Evolutionary conservation across 2,329 filamentous ascomycete species (phyloP), one percentile per base, ranked within the genome.

Genomic region (Epichloe glyceriae): DNA sequence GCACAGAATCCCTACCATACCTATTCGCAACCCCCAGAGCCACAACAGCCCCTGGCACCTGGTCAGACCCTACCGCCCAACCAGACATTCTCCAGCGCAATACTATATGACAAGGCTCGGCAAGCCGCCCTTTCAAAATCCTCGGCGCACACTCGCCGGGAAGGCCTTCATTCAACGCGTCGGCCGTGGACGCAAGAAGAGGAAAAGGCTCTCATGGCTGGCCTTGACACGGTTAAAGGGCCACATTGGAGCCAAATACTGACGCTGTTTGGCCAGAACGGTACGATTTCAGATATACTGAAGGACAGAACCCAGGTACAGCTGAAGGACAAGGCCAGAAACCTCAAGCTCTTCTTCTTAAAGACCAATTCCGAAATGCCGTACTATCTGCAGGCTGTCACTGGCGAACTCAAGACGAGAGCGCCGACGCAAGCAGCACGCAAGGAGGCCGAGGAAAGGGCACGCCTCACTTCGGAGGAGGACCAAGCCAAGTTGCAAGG

Each of bases 181-280:
- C 79, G 89, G 30, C 88, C 89, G 0, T 95, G 89, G 89, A 88
- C 85, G 0, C 82, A 85, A 4, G 87, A 93, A 55, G 89, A 95
- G 67, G 89, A 95, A 63, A 88, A 89, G 64, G 88, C 89, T 0
- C 73, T 95, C 17, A 91, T 95, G 84, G 80, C 85, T 46, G 89
- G 89, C 1, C 78, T 95, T 4, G 89, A 94, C 61, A 81, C 85
- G 63, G 89, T 95, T 45, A 89, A 90, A 62, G 89, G 89, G 0
- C 89, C 89, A 17, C 88, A 95, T 61, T 95, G 89, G 89, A 91
- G 86, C 58, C 88, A 95, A 62, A 95, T 95, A 45, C 72, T 95
- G 12, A 83, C 83, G 2, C 76, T 95, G 41, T 95, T 91, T 62
- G 89, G 89, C 0, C 77, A 80, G 0, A 85, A 84, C 41, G 89